Evolutionary conservation across 768 basidiomycete species (phyloP), one percentile per base, ranked within the genome.

Genomic region (Exidia glandulosa): DNA sequence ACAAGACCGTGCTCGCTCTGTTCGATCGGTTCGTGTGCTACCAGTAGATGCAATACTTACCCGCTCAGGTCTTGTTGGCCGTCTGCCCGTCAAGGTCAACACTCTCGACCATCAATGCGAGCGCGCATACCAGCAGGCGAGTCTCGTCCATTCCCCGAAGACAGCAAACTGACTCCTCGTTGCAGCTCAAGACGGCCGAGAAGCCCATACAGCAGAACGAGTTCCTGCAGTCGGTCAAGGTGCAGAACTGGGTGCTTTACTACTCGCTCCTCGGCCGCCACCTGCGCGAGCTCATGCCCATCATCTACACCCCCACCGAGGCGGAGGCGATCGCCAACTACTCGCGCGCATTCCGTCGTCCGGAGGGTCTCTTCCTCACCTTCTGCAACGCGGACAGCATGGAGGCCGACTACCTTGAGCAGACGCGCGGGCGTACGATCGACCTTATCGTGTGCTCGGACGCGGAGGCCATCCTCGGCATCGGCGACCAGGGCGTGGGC

Each of bases 281-380:
- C 66, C 71, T 89, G 57, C 75, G 76, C 58, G 86, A 88, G 67
- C 73, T 87, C 54, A 76, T 86, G 29, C 79, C 79, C 52, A 83
- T 93, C 62, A 84, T 92, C 58, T 93, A 93, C 64, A 94, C 90
- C 0, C 89, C 90, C 3, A 89, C 88, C 3, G 81, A 86, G 78
- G 88, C 86, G 3, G 86, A 90, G 54, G 90, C 90, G 0, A 92
- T 93, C 59, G 75, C 85, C 10, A 81, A 87, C 60, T 94, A 93
- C 68, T 93, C 90, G 0, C 87, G 90, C 68, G 75, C 93, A 3
- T 94, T 89, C 72, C 76, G 92, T 34, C 74, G 87, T 57, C 83
- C 85, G 59, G 87, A 91, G 65, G 90, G 92, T 0, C 66, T 93
- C 30, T 94, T 81, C 69, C 73, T 94, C 10, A 79, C 83, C 1